Conservation (phyloP, 1,284 basidiomycete genomes). For the Tranzscheliella williamsii region DNA sequence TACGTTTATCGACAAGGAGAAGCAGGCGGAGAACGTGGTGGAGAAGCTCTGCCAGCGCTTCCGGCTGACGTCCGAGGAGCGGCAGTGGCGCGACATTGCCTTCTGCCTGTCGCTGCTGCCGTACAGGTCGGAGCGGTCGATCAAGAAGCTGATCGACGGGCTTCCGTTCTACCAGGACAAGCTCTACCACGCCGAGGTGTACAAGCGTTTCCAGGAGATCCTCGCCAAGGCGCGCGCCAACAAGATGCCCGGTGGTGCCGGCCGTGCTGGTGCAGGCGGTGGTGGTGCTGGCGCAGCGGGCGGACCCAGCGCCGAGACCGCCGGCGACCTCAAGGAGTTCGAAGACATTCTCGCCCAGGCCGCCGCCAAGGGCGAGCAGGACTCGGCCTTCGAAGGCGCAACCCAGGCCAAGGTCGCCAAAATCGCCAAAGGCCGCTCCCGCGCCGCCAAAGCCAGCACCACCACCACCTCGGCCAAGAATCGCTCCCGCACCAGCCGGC, state of each 20-base stretch:
- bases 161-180: conserved; percentile 77
- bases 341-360: conserved; percentile 79
- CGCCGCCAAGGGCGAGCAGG: conserved; percentile 82
- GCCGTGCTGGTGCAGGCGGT: conserved; percentile 1
- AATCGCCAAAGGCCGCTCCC: conserved; percentile 14
- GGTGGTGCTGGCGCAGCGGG: conserved; percentile 8
- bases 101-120: conserved; percentile 91
- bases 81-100: conserved; percentile 97
- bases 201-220: conserved; percentile 83
- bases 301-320: conserved; percentile 6
- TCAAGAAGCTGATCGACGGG: conserved; percentile 94
- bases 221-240: conserved; percentile 67
- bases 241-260: conserved; percentile 8
- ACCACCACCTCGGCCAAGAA: conserved; percentile 9
- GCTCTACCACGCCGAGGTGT: conserved; percentile 84
- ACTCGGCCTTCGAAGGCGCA: conserved; percentile 78
- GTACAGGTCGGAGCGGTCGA: conserved; percentile 92
- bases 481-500: background rate
- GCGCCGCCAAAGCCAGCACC: conserved; percentile 11
- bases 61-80: conserved; percentile 79
- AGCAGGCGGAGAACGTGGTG: conserved; percentile 60
- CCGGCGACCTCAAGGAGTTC: conserved; percentile 53
- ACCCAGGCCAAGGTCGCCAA: conserved; percentile 43
- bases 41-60: conserved; percentile 66
- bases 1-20: conserved; percentile 87